Percentiles rank a stretch among this genome's conserved stretches.
These are phyloP conservation scores for Linnemannia elongata DNA, from an alignment of 192 early-diverging fungal species.

Conservation along the genomic window DNA sequence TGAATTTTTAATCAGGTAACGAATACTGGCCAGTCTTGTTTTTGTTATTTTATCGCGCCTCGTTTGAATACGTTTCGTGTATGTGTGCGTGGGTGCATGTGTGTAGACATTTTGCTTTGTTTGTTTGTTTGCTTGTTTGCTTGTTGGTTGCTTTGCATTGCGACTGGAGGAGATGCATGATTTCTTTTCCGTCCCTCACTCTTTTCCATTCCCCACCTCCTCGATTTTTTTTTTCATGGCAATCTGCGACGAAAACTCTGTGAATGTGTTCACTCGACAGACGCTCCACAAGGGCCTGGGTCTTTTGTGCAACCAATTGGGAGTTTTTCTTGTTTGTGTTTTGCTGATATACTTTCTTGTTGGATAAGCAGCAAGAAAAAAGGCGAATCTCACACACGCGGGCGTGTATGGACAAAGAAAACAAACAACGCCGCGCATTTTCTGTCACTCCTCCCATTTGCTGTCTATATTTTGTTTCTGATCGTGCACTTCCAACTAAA, in stretches of 20 bases:
- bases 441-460: not conserved
- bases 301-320: not conserved
- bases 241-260: not conserved
- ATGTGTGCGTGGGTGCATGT: not conserved
- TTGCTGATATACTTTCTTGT: not conserved
- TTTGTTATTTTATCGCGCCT: not conserved
- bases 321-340: not conserved
- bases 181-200: not conserved
- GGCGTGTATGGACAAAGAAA: too few species aligned
- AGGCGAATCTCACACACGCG: not conserved
- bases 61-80: not conserved
- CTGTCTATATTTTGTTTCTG: too few species aligned
- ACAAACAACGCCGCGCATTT: not conserved
- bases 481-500: not conserved
- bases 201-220: not conserved
- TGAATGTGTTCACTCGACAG: not conserved
- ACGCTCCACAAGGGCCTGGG: not conserved
- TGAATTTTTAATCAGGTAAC: constrained; percentile 45
- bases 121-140: too few species aligned
- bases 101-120: too few species aligned
- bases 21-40: not conserved
- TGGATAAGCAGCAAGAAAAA: not conserved
- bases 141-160: not conserved
- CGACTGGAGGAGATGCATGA: not conserved
- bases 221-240: not conserved